Evolutionary conservation across 2,329 filamentous ascomycete genomes (phyloP), one percentile per base, ranked within the genome.

Genomic region (Trichoderma guizhouense): DNA sequence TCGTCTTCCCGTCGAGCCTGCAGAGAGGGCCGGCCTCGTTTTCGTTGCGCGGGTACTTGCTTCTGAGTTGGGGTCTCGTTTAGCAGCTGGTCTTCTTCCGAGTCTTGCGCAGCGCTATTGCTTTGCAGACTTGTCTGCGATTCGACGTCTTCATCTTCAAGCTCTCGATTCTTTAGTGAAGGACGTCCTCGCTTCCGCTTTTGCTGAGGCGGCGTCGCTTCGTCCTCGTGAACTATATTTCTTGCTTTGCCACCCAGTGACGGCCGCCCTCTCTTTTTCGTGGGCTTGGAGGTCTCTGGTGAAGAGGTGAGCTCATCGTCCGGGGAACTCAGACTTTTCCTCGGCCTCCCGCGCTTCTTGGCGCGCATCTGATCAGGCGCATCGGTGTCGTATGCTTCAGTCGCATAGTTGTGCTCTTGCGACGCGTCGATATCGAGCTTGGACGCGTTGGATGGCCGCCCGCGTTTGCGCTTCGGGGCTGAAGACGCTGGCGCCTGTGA

Each of bases 401-500:
- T 73, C 47, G 74, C 73, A 32, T 69, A 51, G 43, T 39, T 53
- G 74, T 69, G 60, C 63, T 73, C 55, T 57, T 75, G 75, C 62
- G 77, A 77, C 76, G 77, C 77, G 79, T 72, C 74, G 72, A 70
- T 69, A 36, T 69, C 71, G 30, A 78, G 72, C 73, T 78, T 81
- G 70, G 81, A 81, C 82, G 83, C 83, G 83, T 82, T 82, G 36
- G 81, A 76, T 14, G 81, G 82, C 53, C 81, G 80, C 69, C 82
- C 82, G 77, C 83, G 84, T 76, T 84, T 85, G 74, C 83, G 83
- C 75, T 82, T 83, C 68, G 79, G 79, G 32, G 76, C 76, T 36
- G 79, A 74, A 68, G 78, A 75, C 47, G 76, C 74, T 57, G 76
- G 74, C 18, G 79, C 74, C 78, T 79, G 61, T 36, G 39, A 26